Base-by-base conservation (phyloP, 495 filamentous ascomycete genomes). In the Haplographium delicatum region DNA sequence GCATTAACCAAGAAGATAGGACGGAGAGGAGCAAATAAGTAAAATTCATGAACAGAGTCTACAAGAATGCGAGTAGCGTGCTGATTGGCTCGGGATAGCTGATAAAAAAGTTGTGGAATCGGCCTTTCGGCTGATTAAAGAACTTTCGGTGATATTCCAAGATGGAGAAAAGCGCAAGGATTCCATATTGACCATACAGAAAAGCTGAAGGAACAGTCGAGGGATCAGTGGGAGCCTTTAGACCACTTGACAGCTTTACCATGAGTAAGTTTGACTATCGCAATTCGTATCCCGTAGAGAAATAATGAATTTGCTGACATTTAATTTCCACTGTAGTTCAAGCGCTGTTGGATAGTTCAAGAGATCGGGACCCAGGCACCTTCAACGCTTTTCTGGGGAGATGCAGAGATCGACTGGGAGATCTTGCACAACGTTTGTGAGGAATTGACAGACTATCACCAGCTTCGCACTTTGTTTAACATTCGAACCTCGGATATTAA, bases 311-410 rank as follows among this genome's bases (percentile, higher is more conserved):
- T 47, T 46, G 43, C 44, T 47, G 18, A 47, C 28, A 34, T 47
- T 20, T 47, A 20, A 24, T 18, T 20, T 47, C 41, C n/a, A 28
- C 45, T 28, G 25, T 15, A 56, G 59, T 61, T 58, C 35, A 51
- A 25, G n/a, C 34, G 59, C 18, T 28, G 39, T 30, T 61, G 59
- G 59, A 58, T 59, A 27, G 35, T 59, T n/a, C 59, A 61, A 31
- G 59, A 61, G 30, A 55, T 61, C 39, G 59, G 55, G 1, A 58
- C 56, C 11, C 16, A 18, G 0, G 44, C 50, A 23, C 55, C 59
- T 5, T 44, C 59, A 16, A 58, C 55, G 33, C 57, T 61, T 33
- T 47, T 54, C 41, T 61, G 59, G 56, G 56, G 56, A 18, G 40
- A 35, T 2, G 46, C 22, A 6, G 51, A 56, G 25, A 51, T 53